Conservation (phyloP, 176 grass and related monocot species). For the Musa troglodytarum region DNA sequence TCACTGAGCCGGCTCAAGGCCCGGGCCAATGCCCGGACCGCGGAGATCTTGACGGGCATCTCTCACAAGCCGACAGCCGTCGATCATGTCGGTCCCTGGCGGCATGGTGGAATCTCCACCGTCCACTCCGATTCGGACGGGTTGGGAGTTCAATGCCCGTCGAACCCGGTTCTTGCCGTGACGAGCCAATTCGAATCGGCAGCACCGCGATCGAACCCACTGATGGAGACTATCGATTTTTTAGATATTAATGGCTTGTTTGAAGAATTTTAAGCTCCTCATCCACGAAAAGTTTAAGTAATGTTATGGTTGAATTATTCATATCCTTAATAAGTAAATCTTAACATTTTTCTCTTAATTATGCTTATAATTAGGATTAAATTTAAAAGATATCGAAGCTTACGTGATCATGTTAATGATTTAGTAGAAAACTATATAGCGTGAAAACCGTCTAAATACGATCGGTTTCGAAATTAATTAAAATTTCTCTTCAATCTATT, state of each 20-base stretch:
- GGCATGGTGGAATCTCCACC: background rate
- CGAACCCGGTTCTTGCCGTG: background rate
- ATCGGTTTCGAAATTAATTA: no score
- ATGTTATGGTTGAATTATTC: background rate
- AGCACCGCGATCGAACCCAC: background rate
- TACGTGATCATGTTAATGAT: no score
- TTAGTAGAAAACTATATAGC: no score
- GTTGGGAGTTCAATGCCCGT: background rate
- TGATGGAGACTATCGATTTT: background rate
- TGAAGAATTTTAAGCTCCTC: background rate
- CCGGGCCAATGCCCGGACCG: background rate
- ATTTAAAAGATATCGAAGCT: fast-evolving
- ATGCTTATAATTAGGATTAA: no score
- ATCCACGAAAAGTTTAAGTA: background rate
- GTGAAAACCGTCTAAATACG: no score
- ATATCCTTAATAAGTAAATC: background rate
- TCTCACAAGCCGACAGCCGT: background rate
- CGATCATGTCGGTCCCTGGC: background rate
- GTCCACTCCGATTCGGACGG: background rate
- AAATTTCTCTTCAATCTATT: no score
- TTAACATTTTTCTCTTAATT: background rate
- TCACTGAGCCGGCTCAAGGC: background rate
- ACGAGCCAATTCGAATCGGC: background rate
- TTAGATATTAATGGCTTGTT: background rate
- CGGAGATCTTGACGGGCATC: background rate